Evolutionary conservation across 2,329 filamentous ascomycete species (phyloP).

Genomic region (Talaromyces pinophilus): DNA sequence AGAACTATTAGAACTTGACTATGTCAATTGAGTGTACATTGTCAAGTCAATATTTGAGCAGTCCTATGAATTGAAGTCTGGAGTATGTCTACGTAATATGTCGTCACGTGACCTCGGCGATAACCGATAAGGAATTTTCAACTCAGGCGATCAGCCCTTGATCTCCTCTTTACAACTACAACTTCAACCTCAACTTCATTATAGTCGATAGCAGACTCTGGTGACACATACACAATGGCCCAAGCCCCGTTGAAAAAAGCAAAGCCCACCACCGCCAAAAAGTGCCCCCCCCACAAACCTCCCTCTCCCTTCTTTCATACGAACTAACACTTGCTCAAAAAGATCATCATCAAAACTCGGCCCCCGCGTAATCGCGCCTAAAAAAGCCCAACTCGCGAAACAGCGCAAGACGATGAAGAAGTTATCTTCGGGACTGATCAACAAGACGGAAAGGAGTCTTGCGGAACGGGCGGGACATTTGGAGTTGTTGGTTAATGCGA

Average conservation of each 20-base stretch:
- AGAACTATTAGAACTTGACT: not conserved
- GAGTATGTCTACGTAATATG: too few species aligned
- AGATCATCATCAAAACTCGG: conserved; percentile 53
- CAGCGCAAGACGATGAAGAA: conserved; percentile 65
- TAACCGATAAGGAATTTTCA: conserved; percentile 21
- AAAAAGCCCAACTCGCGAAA: conserved; percentile 62
- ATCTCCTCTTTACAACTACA: not conserved
- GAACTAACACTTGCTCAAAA: not conserved
- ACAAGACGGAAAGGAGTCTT: conserved; percentile 66
- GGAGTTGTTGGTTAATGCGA: conserved; percentile 67
- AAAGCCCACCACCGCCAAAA: conserved; percentile 16
- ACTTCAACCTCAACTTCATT: not conserved
- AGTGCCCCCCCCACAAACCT: not conserved
- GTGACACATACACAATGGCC: conserved; percentile 15
- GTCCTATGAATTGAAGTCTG: not conserved
- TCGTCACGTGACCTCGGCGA: conserved; percentile 18
- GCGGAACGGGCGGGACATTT: conserved; percentile 69
- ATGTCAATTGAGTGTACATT: not conserved
- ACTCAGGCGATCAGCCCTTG: not conserved
- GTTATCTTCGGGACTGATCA: conserved; percentile 62
- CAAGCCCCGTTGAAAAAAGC: conserved; percentile 23
- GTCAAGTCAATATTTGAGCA: not conserved
- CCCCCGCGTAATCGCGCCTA: conserved; percentile 64
- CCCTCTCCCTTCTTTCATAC: too few species aligned
- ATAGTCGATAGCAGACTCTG: not conserved